Evolutionary conservation across 2,329 filamentous ascomycete genomes (phyloP).

Genomic region (Clonostachys chloroleuca): DNA sequence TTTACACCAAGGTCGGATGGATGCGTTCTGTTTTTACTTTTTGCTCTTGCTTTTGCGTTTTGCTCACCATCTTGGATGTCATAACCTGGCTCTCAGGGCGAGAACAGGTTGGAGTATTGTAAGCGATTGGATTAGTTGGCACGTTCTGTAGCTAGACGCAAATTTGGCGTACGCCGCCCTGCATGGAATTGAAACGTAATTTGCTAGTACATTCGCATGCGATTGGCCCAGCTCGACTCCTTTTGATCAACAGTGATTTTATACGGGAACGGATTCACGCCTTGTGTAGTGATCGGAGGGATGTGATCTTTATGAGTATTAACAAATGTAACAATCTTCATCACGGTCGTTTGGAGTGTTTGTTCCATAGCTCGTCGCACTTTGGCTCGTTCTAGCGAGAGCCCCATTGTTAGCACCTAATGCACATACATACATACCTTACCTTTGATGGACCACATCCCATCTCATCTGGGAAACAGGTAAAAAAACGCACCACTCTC

Average conservation of each 20-base stretch:
- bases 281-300: constrained; percentile 91
- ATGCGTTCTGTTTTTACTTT: too few relatives aligned
- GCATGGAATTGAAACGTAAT: not conserved
- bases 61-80: too few relatives aligned
- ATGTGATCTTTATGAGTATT: constrained; percentile 94
- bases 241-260: constrained; percentile 87
- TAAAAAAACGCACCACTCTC: constrained; percentile 65
- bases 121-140: not conserved
- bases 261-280: constrained; percentile 92
- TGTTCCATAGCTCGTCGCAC: constrained; percentile 89
- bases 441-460: too few relatives aligned
- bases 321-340: constrained; percentile 85
- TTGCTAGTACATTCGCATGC: constrained; percentile 69
- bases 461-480: not conserved
- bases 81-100: too few relatives aligned
- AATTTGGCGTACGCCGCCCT: not conserved
- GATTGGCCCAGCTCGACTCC: constrained; percentile 68
- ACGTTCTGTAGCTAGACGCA: not conserved
- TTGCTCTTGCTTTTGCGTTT: too few relatives aligned
- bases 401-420: too few relatives aligned
- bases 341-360: constrained; percentile 77
- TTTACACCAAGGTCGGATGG: too few relatives aligned
- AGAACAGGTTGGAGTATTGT: too few relatives aligned
- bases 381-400: constrained; percentile 68
- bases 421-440: too few relatives aligned